Evolutionary conservation across 352 stramenopile genomes (phyloP).

Genomic region (Elongisporangium prolatum): DNA sequence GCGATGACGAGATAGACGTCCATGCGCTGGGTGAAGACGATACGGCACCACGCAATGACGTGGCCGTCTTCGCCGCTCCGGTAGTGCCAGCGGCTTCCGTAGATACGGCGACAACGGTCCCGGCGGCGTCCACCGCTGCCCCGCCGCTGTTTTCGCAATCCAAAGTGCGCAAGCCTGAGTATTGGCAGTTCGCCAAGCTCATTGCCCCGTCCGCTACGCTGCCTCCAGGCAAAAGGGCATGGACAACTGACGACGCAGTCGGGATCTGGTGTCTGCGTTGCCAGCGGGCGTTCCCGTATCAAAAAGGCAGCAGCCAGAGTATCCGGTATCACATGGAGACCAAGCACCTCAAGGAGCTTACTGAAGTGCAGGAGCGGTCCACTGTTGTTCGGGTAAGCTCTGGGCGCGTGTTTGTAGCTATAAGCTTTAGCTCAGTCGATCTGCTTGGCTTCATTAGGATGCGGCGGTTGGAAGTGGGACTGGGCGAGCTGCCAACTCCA

Average conservation of each 20-base stretch:
- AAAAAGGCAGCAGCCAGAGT: constrained; percentile 49
- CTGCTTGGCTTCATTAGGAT: not conserved
- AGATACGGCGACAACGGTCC: not conserved
- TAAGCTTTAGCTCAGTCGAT: not conserved
- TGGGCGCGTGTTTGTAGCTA: not conserved
- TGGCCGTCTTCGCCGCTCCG: not conserved
- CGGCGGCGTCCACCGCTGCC: not conserved
- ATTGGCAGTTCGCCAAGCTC: constrained; percentile 42
- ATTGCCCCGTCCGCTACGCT: constrained; percentile 12
- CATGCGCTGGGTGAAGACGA: not conserved
- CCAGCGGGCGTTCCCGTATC: constrained; percentile 23
- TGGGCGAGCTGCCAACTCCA: not conserved
- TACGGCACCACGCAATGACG: not conserved
- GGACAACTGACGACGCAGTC: constrained; percentile 38
- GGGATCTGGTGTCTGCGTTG: constrained; percentile 50
- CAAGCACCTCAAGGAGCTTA: constrained; percentile 34
- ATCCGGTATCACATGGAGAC: constrained; percentile 63
- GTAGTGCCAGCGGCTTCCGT: not conserved
- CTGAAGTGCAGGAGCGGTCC: not conserved
- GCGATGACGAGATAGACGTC: not conserved
- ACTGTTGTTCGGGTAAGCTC: not conserved
- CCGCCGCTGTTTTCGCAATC: constrained; percentile 39
- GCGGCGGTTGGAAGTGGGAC: not conserved
- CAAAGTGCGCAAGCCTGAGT: constrained; percentile 50
- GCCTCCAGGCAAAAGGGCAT: constrained; percentile 25